These are phyloP conservation scores for Jaminaea rosea DNA, from an alignment of 1,284 basidiomycete genomes.

Conservation along the genomic window DNA sequence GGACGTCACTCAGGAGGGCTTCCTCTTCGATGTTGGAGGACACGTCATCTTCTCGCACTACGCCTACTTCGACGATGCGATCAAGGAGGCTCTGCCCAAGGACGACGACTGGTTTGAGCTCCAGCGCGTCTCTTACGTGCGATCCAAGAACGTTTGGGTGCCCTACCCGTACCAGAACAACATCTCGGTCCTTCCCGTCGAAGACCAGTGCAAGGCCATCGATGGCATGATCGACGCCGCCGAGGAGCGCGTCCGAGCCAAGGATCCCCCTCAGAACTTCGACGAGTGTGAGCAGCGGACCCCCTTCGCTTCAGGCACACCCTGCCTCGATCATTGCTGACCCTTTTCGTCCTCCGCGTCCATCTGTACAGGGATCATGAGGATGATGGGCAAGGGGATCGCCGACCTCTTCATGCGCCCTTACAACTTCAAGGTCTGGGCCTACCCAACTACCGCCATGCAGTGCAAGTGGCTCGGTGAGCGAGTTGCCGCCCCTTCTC, in stretches of 20 bases:
- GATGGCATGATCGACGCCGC: constrained; percentile 52
- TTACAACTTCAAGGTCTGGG: constrained; percentile 56
- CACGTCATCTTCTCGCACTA: constrained; percentile 56
- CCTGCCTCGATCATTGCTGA: too few relatives aligned
- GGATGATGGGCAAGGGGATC: constrained; percentile 52
- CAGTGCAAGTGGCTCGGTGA: constrained; percentile 56
- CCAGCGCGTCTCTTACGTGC: constrained; percentile 54
- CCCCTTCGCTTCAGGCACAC: too few relatives aligned
- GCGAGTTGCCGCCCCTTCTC: constrained; percentile 53
- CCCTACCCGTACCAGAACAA: constrained; percentile 53
- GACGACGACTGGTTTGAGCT: constrained; percentile 52
- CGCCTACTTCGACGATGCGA: constrained; percentile 53
- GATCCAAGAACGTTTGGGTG: constrained; percentile 52
- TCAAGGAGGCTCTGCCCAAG: constrained; percentile 51
- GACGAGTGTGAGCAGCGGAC: too few relatives aligned
- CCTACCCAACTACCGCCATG: constrained; percentile 53
- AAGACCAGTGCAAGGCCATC: constrained; percentile 52
- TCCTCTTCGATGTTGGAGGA: constrained; percentile 54
- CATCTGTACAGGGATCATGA: too few relatives aligned
- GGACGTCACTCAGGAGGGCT: constrained; percentile 52
- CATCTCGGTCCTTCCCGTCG: constrained; percentile 51
- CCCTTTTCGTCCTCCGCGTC: too few relatives aligned
- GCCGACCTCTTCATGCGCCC: constrained; percentile 54
- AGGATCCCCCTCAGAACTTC: constrained; percentile 48
- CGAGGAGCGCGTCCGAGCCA: constrained; percentile 45